These are phyloP conservation scores for Albizia julibrissin DNA, from an alignment of 306 rosid genomes.

Conservation along the genomic window DNA sequence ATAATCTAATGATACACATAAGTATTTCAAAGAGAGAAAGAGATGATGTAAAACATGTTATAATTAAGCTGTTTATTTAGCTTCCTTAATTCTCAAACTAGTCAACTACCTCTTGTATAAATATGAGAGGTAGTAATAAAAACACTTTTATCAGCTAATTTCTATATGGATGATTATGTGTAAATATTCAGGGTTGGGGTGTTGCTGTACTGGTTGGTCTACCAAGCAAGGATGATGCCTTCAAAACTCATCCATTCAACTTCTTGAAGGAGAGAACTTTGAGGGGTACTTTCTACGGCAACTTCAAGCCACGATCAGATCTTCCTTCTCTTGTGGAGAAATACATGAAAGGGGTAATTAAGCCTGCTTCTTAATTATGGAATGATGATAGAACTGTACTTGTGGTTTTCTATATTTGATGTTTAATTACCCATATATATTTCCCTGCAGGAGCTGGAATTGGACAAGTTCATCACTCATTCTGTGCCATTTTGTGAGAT, in stretches of 20 bases:
- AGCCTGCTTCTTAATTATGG: neutral
- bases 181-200: conserved; percentile 62
- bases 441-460: neutral
- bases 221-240: conserved; percentile 58
- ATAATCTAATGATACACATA: no score
- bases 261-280: conserved; percentile 66
- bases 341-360: conserved; percentile 47
- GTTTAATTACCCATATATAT: no score
- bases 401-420: neutral
- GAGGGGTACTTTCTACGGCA: conserved; percentile 72
- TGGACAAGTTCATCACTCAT: neutral
- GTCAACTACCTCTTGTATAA: no score
- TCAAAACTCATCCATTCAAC: conserved; percentile 67
- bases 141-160: no score
- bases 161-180: no score
- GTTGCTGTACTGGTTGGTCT: conserved; percentile 76
- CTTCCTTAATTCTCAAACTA: no score
- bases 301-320: conserved; percentile 59
- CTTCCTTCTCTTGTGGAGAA: conserved; percentile 54
- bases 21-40: no score
- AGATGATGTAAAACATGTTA: no score
- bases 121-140: no score
- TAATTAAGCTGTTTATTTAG: no score
- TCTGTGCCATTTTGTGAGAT: neutral
- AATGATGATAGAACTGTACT: no score